These are phyloP conservation scores for Penicillium sp. DNA, from an alignment of 2,329 filamentous ascomycete species.

Conservation along the genomic window DNA sequence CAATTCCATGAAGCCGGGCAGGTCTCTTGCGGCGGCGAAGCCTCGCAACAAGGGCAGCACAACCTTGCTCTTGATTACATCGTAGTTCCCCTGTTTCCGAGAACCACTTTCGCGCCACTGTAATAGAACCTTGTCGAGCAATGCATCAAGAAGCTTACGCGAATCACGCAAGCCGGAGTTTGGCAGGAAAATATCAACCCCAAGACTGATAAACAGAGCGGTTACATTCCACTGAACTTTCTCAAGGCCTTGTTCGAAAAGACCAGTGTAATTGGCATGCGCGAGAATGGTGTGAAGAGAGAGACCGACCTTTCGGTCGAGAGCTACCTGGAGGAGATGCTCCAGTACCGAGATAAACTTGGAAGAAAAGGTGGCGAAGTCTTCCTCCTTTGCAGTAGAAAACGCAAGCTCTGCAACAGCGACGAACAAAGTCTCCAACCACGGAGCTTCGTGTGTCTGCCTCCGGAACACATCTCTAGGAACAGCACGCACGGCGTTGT, in stretches of 20 bases:
- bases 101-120: constrained; percentile 31
- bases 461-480: constrained; percentile 45
- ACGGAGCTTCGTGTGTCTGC: constrained; percentile 48
- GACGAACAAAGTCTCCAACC: constrained; percentile 52
- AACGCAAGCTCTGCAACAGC: constrained; percentile 43
- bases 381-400: constrained; percentile 34
- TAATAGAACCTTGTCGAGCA: constrained; percentile 38
- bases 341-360: constrained; percentile 39
- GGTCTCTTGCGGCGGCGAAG: constrained; percentile 43
- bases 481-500: constrained; percentile 48
- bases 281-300: constrained; percentile 44
- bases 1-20: constrained; percentile 40
- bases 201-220: constrained; percentile 43
- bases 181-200: constrained; percentile 46
- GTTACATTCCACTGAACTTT: constrained; percentile 44
- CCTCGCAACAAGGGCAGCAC: constrained; percentile 43
- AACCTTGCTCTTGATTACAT: constrained; percentile 39
- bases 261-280: constrained; percentile 43
- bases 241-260: constrained; percentile 35
- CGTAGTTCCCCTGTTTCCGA: constrained; percentile 26
- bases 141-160: constrained; percentile 35
- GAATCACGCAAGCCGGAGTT: constrained; percentile 45
- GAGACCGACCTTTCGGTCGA: constrained; percentile 40
- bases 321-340: constrained; percentile 40
- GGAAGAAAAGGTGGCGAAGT: constrained; percentile 25